These are phyloP conservation scores for Solanum hybrid DNA, from an alignment of 305 asterid genomes.

Conservation along the genomic window DNA sequence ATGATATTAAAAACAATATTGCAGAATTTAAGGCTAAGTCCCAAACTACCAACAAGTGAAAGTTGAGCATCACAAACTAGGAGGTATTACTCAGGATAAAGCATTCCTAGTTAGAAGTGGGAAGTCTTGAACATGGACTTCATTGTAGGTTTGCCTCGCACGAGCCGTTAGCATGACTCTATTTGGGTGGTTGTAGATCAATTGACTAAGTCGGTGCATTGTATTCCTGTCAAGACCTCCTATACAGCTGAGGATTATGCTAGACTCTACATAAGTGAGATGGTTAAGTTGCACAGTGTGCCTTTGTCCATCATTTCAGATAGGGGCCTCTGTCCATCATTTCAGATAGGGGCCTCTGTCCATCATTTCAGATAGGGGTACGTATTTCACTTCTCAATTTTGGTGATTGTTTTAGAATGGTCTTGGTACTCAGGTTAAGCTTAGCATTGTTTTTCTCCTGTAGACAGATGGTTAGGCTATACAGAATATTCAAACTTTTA, in stretches of 20 bases:
- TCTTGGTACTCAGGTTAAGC: neutral
- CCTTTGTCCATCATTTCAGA: neutral
- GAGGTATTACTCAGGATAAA: neutral
- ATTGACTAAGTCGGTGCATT: neutral
- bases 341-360: neutral
- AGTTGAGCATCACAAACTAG: neutral
- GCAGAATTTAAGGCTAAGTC: neutral
- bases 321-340: neutral
- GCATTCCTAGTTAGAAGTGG: neutral
- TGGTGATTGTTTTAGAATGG: neutral
- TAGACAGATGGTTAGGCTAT: neutral
- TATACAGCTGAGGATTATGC: neutral
- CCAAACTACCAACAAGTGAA: neutral
- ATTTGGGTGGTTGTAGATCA: neutral
- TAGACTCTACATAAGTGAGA: neutral
- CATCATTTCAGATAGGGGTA: neutral
- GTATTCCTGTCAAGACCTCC: neutral
- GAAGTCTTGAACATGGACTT: neutral
- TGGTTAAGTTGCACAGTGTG: neutral
- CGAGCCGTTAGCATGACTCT: too few species aligned
- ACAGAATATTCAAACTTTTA: neutral
- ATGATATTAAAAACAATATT: too few species aligned
- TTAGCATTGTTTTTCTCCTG: too few species aligned
- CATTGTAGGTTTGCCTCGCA: neutral
- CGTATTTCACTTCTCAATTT: neutral